phyloP scores from a whole-genome alignment of 2,329 filamentous ascomycete species.

The Microcyclospora tardicrescens region DNA sequence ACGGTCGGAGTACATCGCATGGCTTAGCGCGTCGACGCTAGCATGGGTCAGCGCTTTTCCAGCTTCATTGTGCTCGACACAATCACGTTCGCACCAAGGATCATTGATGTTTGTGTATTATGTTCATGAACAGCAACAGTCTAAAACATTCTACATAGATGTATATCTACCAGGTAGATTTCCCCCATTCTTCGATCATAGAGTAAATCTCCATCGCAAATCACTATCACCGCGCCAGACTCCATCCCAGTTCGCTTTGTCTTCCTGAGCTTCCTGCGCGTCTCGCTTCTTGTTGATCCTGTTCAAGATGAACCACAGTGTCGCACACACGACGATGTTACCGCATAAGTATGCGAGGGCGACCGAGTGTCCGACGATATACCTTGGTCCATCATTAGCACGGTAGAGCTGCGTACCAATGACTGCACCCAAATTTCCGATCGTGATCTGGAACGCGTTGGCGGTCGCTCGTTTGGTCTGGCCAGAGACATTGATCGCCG shows the following conservation, averaged over 20 bases:
- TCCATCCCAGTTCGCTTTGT: constrained; percentile 36
- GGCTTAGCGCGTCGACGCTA: too few species aligned
- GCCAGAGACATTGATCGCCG: constrained; percentile 57
- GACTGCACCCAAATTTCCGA: constrained; percentile 56
- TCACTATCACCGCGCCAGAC: constrained; percentile 52
- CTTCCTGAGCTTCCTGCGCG: constrained; percentile 26
- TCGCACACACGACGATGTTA: constrained; percentile 41
- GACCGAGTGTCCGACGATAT: constrained; percentile 53
- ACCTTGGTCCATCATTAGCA: constrained; percentile 46
- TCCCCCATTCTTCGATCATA: not conserved
- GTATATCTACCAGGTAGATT: too few species aligned
- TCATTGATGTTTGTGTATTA: too few species aligned
- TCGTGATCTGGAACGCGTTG: constrained; percentile 59
- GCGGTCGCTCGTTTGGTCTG: constrained; percentile 37
- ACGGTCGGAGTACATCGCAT: too few species aligned
- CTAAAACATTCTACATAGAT: too few species aligned
- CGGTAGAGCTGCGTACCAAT: constrained; percentile 59
- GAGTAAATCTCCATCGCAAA: constrained; percentile 48
- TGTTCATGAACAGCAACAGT: too few species aligned
- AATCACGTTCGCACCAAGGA: too few species aligned
- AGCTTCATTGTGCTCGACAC: too few species aligned
- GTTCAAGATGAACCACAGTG: constrained; percentile 42
- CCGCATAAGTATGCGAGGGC: constrained; percentile 50
- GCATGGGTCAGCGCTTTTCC: too few species aligned
- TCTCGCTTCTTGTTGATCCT: constrained; percentile 46